A percentile compares a stretch with the other conserved stretches of the same genome.
These are phyloP conservation scores for Hanseniaspora gamundiae DNA, from an alignment of 1,139 yeast species.

Conservation along the genomic window DNA sequence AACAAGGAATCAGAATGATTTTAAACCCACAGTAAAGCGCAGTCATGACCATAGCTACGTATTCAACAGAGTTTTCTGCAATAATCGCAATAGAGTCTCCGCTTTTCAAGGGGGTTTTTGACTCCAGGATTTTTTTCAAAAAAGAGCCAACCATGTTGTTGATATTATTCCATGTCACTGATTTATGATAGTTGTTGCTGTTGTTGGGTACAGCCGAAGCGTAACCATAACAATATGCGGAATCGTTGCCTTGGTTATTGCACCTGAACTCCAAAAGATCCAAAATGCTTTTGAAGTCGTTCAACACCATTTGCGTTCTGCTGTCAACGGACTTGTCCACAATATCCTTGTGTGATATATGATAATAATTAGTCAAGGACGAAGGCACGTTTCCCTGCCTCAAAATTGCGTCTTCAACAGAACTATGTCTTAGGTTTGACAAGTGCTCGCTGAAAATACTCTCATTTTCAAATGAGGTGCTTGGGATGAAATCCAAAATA, in stretches of 20 bases:
- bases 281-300: conserved; percentile 59
- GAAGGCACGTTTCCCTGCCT: conserved; percentile 2
- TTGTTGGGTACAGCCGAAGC: conserved; percentile 20
- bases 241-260: conserved; percentile 59
- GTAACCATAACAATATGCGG: conserved; percentile 65
- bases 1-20: conserved; percentile 69
- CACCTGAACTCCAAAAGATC: conserved; percentile 76
- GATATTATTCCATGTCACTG: conserved; percentile 75
- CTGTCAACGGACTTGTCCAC: conserved; percentile 66
- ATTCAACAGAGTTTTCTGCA: conserved; percentile 85
- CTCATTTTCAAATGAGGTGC: conserved; percentile 22
- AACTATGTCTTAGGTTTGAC: conserved; percentile 19
- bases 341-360: conserved; percentile 69
- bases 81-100: conserved; percentile 70
- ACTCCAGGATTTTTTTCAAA: conserved; percentile 33
- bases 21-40: conserved; percentile 74
- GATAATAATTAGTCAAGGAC: conserved; percentile 37
- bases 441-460: conserved; percentile 25
- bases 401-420: conserved; percentile 13
- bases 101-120: conserved; percentile 41
- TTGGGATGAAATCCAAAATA: conserved; percentile 25
- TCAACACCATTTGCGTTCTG: conserved; percentile 58
- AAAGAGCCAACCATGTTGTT: conserved; percentile 62
- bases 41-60: conserved; percentile 70
- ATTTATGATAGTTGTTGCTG: conserved; percentile 35